These are phyloP conservation scores for Metroxylon sagu DNA, from an alignment of 176 grass and related monocot genomes.

Conservation along the genomic window DNA sequence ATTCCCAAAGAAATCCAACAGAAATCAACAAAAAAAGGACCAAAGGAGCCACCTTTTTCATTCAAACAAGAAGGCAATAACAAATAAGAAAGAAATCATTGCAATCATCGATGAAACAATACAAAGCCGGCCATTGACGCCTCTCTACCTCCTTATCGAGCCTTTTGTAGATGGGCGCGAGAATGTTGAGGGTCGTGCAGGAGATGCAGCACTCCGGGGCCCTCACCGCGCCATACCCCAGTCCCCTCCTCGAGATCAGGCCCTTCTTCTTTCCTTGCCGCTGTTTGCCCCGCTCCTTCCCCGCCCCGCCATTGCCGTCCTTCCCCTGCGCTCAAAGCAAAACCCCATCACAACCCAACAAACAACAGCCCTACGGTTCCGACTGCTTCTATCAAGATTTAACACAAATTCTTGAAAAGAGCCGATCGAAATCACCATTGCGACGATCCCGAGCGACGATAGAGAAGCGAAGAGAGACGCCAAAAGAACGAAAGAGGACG, in stretches of 20 bases:
- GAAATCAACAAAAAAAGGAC: conserved; percentile 14
- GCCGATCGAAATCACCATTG: too few species aligned
- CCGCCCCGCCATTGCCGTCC: not conserved
- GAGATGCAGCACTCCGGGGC: conserved; percentile 35
- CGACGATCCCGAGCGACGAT: too few species aligned
- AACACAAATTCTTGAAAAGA: too few species aligned
- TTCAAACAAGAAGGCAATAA: not conserved
- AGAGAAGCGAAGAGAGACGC: too few species aligned
- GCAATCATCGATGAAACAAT: not conserved
- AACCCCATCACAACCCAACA: too few species aligned
- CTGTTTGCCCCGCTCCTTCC: not conserved
- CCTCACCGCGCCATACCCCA: not conserved
- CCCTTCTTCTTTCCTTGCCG: conserved; percentile 10
- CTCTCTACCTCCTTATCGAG: conserved; percentile 33
- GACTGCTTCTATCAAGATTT: too few species aligned
- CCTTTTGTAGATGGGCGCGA: conserved; percentile 60
- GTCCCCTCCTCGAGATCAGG: not conserved
- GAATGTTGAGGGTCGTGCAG: conserved; percentile 67
- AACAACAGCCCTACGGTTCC: too few species aligned
- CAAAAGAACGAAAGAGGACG: too few species aligned
- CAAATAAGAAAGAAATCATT: not conserved
- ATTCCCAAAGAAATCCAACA: not conserved
- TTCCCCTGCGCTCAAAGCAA: too few species aligned
- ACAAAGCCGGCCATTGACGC: not conserved
- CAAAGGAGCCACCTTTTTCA: not conserved